Conservation (phyloP, 192 early-diverging fungal genomes). For the Allomyces javanicus region DNA sequence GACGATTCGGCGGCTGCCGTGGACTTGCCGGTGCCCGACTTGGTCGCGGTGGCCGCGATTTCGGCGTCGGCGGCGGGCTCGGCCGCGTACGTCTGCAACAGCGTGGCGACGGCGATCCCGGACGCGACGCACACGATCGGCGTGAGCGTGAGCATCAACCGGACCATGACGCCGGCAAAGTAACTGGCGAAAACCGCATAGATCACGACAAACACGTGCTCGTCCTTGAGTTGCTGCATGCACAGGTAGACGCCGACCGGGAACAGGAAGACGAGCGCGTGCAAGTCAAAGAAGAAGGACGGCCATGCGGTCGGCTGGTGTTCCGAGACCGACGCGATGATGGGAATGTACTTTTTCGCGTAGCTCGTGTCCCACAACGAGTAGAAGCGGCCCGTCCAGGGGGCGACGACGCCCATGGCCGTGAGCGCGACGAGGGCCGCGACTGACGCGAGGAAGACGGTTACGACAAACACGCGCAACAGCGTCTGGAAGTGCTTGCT, state of each 20-base stretch:
- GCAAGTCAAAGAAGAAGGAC: conserved; percentile 97
- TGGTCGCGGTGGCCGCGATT: conserved; percentile 1
- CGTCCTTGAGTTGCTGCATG: conserved; percentile 82
- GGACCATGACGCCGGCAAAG: conserved; percentile 99
- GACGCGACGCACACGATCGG: conserved; percentile 90
- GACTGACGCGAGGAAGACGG: conserved; percentile 24
- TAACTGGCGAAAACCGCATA: conserved; percentile 97
- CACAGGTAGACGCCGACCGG: conserved; percentile 96
- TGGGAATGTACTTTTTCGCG: conserved; percentile 97
- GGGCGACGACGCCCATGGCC: conserved; percentile 70
- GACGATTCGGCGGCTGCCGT: conserved; percentile 4
- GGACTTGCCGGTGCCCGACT: not conserved
- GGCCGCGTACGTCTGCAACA: conserved; percentile 70
- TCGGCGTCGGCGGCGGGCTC: conserved; percentile 12
- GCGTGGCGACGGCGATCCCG: conserved; percentile 69
- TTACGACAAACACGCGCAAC: conserved; percentile 42
- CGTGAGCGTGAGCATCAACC: conserved; percentile 92
- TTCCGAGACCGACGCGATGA: conserved; percentile 99
- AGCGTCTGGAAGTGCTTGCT: conserved; percentile 69
- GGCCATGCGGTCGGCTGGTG: conserved; percentile 99
- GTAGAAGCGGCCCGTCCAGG: conserved; percentile 98
- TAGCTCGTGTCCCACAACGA: conserved; percentile 99
- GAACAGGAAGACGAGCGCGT: conserved; percentile 87
- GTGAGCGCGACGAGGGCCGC: conserved; percentile 53
- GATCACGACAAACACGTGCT: conserved; percentile 94